These are phyloP conservation scores for Diversispora epigaea DNA, from an alignment of 192 early-diverging fungal genomes.

Conservation along the genomic window DNA sequence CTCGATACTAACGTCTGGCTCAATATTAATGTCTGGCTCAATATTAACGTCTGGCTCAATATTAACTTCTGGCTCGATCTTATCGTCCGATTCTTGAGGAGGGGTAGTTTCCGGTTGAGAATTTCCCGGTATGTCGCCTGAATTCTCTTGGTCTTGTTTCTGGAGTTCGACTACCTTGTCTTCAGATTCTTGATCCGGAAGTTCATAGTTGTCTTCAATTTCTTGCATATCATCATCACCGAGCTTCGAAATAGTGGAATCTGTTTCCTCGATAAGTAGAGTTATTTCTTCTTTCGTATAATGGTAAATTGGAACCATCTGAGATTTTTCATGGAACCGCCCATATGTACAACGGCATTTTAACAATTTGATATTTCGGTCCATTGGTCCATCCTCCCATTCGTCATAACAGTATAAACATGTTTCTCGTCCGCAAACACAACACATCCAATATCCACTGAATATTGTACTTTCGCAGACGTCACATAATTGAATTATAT, in stretches of 20 bases:
- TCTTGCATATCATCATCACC: neutral
- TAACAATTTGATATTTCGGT: neutral
- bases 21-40: too few relatives aligned
- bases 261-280: neutral
- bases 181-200: neutral
- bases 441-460: slow-evolving; percentile 23
- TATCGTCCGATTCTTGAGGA: too few relatives aligned
- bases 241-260: neutral
- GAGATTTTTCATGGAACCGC: neutral
- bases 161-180: neutral
- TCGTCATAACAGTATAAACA: slow-evolving; percentile 11
- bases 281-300: neutral
- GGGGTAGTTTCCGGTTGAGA: too few relatives aligned
- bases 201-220: neutral
- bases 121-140: neutral
- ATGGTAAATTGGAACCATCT: slow-evolving; percentile 13
- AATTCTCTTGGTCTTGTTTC: neutral
- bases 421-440: slow-evolving; percentile 10
- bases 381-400: neutral
- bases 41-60: too few relatives aligned
- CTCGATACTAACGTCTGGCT: too few relatives aligned
- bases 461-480: slow-evolving; percentile 6
- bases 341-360: neutral
- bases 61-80: too few relatives aligned
- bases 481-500: slow-evolving; percentile 15